Base-by-base conservation (phyloP, 257 asterid species). In the Coffea eugenioides region DNA sequence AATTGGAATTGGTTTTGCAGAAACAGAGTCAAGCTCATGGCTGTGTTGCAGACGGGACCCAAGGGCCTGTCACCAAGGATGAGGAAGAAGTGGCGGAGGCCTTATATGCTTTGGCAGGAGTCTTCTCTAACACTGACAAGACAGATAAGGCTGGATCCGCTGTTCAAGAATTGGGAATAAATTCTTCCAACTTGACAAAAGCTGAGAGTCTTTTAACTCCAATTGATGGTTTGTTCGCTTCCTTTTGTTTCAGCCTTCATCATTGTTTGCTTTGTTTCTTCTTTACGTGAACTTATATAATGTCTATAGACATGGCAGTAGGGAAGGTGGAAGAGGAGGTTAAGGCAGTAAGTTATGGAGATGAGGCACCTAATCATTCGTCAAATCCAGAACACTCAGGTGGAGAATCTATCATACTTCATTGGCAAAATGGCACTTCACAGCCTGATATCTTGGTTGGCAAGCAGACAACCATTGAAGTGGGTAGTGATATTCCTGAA, bases 81-180 rank as follows among this genome's bases (percentile, higher is more conserved):
- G 97, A 94, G 88, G 90, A 88, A 88, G 98, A 94, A 89, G 98
- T 94, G 79, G 98, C 93, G 18, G 93, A 93, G 85, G 88, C 98
- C 76, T 89, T 94, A 52, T 87, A 59, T 83, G 90, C 96, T 68
- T 85, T 93, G 81, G 93, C 98, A 1, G 87, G 81, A 80, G 77
- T 89, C 84, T 85, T 90, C 79, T 75, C 88, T 12, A 90, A 78
- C 57, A n/a, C 86, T 52, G 67, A 72, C 71, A 87, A 80, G 79
- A 65, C 77, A 46, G 76, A 76, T 71, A 80, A 73, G 77, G 73
- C 77, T 9, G 80, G 74, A 45, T 74, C 62, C 3, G 69, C 25
- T 75, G 80, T 75, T 73, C 88, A 87, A 80, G 87, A 77, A 39
- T 77, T 83, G 2, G 87, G 83, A 85, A 77, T 82, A 23, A 85